Conservation (phyloP, 2,329 filamentous ascomycete species). For the Penicillium sp. region DNA sequence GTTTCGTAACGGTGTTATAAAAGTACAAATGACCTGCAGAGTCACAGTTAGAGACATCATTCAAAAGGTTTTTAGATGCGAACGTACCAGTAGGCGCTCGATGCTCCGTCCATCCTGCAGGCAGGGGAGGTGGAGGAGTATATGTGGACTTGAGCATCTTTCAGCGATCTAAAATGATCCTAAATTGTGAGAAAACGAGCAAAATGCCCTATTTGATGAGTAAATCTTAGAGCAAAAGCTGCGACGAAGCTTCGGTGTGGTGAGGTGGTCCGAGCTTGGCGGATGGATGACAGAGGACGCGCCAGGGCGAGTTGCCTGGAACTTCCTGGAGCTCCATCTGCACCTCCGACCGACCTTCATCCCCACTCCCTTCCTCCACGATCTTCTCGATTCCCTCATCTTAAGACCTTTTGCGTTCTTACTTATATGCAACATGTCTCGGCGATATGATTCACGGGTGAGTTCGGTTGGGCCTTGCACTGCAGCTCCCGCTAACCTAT, state of each 20-base stretch:
- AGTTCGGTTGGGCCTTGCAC: conserved; percentile 39
- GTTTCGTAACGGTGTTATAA: conserved; percentile 77
- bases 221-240: conserved; percentile 8
- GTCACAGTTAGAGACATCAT: conserved; percentile 20
- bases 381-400: conserved; percentile 14
- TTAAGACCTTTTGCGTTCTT: conserved; percentile 9
- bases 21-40: conserved; percentile 76
- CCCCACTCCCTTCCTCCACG: conserved; percentile 19
- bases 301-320: conserved; percentile 42
- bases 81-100: conserved; percentile 69
- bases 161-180: not conserved
- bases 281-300: conserved; percentile 38
- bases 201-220: conserved; percentile 2
- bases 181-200: not conserved
- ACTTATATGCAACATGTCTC: conserved; percentile 68
- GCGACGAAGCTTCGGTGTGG: conserved; percentile 27
- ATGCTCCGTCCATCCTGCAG: conserved; percentile 88
- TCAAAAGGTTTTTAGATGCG: conserved; percentile 2
- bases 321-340: conserved; percentile 35
- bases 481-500: conserved; percentile 39
- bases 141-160: conserved; percentile 78
- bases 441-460: conserved; percentile 96
- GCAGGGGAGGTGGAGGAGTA: conserved; percentile 65
- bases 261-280: conserved; percentile 42
- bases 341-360: conserved; percentile 22